Base-by-base conservation (phyloP, 148 eudicot genomes). In the Gaultheria prostrata region DNA sequence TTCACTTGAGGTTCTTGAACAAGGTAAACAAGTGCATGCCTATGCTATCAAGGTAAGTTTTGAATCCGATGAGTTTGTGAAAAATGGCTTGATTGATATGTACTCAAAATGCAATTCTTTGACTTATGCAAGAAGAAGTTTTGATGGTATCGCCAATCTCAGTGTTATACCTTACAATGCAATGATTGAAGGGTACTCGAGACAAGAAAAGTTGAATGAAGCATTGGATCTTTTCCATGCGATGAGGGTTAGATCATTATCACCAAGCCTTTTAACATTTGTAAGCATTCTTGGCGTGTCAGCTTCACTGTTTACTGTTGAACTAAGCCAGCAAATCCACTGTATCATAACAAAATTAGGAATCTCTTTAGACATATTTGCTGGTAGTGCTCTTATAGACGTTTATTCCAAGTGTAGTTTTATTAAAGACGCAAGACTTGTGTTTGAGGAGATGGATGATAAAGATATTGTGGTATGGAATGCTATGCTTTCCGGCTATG, bases 381-480 rank as follows among this genome's bases (percentile, higher is more conserved):
- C 87, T 61, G 88, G 89, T 76, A 93, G 95, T 87, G 88, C 95
- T 81, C 90, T 93, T 28, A 81, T 92, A 75, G 97, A 93, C 78
- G 95, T 90, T 71, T 93, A 93, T 85, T 88, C 93, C 77, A 93
- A 92, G 80, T 91, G 91, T 80, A 88, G 90, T 70, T 85, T 75
- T 63, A 82, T 86, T 56, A 50, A 67, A 63, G 95, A 93, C 76
- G 97, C 94, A 78, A 87, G 92, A 76, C 87, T 86, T 76, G 86
- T 87, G 26, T 93, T 92, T 83, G 90, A 87, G 63, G 97, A 91
- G 87, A 87, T 91, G 76, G 76, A 61, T 74, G 89, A 87, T 24
- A 93, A 89, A 78, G 94, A 93, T 86, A 83, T 89, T 33, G 97
- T 92, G 28, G 90, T 91, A 20, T 93, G 93, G 95, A 93, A 92